Evolutionary conservation across 441 rosid species (phyloP), one percentile per base, ranked within the genome.

Genomic region (Adansonia madagascariensis): DNA sequence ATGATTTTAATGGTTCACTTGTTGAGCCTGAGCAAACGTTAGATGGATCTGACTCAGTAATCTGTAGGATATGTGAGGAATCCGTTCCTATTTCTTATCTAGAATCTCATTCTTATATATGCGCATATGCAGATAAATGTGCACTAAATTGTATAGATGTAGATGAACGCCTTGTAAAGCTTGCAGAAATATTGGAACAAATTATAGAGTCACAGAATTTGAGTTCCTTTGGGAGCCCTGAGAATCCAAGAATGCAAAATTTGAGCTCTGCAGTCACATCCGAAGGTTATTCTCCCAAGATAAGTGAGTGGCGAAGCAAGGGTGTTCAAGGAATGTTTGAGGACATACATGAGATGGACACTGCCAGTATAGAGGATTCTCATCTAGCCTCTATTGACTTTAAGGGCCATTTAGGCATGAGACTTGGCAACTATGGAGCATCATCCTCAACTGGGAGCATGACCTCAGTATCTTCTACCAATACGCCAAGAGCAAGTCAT

Each of bases 281-380:
- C 50, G 95, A 93, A 80, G 89, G 86, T 81, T 87, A 80, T 82
- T 93, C 94, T 76, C 97, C 97, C 64, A 91, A 86, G 84, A 27
- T 86, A 73, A 89, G 88, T 80, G 97, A 93, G 75, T 93, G 97
- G 94, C 85, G 92, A 74, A 89, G 82, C 73, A 93, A 87, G 86
- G 95, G 97, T 41, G 86, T 91, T 70, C 93, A 93, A 82, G 95
- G 97, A 78, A 93, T 93, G 95, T 91, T 91, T 83, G 97, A 93
- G 82, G 97, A 93, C 79, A 89, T 91, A 83, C 97, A 93, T 86
- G 97, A 91, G 77, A 93, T 93, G 97, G 95, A 93, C 80, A 91
- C 95, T 55, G 90, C 97, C 75, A 86, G 79, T 76, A 91, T 93
- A 59, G 97, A 93, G 31, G 94, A 93, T 79, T 86, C 90, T 71